Conservation (phyloP, 768 basidiomycete genomes). For the Mycena crocata region DNA sequence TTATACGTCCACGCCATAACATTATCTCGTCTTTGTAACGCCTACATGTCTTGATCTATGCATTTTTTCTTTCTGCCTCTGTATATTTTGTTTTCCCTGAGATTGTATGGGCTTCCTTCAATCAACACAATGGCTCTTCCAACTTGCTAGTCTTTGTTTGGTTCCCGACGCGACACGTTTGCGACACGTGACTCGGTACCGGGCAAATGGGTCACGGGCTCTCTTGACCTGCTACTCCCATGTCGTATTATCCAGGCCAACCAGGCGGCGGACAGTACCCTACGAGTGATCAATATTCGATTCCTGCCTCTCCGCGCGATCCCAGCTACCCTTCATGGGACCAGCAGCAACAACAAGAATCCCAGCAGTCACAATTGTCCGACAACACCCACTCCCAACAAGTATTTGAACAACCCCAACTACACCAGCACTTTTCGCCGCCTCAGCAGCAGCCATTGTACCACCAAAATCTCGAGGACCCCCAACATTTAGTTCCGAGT, state of each 20-base stretch:
- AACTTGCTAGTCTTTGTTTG: too few species aligned
- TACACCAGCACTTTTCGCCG: constrained; percentile 7
- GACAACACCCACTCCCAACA: constrained; percentile 41
- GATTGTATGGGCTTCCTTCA: too few species aligned
- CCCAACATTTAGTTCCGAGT: constrained; percentile 42
- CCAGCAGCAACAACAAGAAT: constrained; percentile 42
- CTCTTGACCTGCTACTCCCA: too few species aligned
- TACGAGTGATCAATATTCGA: constrained; percentile 58
- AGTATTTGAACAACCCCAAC: constrained; percentile 23
- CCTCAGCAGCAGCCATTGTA: constrained; percentile 41
- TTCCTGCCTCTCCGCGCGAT: constrained; percentile 59
- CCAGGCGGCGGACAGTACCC: constrained; percentile 42
- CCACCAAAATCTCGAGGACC: constrained; percentile 26
- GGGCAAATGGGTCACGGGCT: too few species aligned
- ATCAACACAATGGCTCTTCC: too few species aligned
- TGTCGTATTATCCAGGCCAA: constrained; percentile 62
- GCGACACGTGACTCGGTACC: too few species aligned
- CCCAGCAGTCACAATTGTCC: constrained; percentile 35
- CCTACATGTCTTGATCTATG: background rate
- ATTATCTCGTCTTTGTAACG: constrained; percentile 24
- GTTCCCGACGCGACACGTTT: too few species aligned
- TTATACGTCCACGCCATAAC: constrained; percentile 11
- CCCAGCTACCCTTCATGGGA: constrained; percentile 46
- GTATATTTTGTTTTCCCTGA: background rate
- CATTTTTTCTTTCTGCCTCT: background rate